Evolutionary conservation across 2,329 filamentous ascomycete genomes (phyloP).

Genomic region (Emergomyces pasteurianus): DNA sequence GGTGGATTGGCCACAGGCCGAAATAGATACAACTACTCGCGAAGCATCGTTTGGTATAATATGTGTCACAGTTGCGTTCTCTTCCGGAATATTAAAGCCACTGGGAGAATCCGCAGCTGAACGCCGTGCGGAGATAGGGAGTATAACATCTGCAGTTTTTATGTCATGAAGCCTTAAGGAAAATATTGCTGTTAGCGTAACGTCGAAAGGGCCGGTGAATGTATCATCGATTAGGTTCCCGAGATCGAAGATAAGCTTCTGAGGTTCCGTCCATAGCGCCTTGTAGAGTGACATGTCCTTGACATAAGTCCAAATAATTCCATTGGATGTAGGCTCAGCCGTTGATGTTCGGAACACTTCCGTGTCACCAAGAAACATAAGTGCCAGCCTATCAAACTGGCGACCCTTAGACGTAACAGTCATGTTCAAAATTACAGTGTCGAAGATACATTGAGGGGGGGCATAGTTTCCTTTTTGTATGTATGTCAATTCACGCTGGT

Average conservation of each 20-base stretch:
- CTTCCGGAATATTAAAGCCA: constrained; percentile 53
- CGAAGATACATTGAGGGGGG: constrained; percentile 59
- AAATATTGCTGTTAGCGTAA: constrained; percentile 62
- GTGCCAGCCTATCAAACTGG: constrained; percentile 64
- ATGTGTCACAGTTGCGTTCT: constrained; percentile 49
- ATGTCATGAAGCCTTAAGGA: constrained; percentile 38
- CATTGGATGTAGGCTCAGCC: constrained; percentile 58
- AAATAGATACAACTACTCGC: constrained; percentile 62
- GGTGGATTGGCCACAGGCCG: constrained; percentile 59
- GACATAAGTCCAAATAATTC: constrained; percentile 63
- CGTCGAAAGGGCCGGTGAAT: constrained; percentile 64
- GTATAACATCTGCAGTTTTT: constrained; percentile 49
- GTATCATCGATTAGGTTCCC: constrained; percentile 58
- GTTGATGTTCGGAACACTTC: constrained; percentile 80
- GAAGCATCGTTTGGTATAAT: constrained; percentile 54
- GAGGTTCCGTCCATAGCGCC: constrained; percentile 53
- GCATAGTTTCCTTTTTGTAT: constrained; percentile 44
- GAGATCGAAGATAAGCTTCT: constrained; percentile 70
- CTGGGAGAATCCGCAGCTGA: constrained; percentile 42
- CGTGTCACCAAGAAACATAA: constrained; percentile 64
- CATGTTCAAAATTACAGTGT: constrained; percentile 63
- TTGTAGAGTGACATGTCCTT: constrained; percentile 69
- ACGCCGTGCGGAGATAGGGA: constrained; percentile 42
- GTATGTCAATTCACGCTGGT: background rate
- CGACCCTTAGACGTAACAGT: constrained; percentile 59